These are phyloP conservation scores for Ceratocystis colombiana DNA, from an alignment of 2,329 filamentous ascomycete species.

Conservation along the genomic window DNA sequence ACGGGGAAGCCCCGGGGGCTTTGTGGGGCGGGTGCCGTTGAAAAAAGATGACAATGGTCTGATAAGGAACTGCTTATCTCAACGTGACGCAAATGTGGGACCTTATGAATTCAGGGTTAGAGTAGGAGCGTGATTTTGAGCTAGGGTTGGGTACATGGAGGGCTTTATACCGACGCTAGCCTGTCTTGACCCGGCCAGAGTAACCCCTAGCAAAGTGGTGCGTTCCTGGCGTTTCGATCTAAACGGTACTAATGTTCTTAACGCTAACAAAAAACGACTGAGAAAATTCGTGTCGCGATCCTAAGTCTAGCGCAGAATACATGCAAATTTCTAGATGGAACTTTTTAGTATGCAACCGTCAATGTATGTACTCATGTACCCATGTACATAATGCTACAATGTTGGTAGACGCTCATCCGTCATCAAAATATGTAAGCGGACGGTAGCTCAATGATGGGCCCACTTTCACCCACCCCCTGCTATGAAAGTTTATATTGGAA, in stretches of 20 bases:
- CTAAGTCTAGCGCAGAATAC: too few species aligned
- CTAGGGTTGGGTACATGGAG: neutral
- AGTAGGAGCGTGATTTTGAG: neutral
- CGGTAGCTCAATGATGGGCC: neutral
- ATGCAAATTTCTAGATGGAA: too few species aligned
- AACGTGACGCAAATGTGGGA: neutral
- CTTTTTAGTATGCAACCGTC: too few species aligned
- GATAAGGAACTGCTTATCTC: neutral
- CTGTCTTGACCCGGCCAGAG: neutral
- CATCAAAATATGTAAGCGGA: neutral
- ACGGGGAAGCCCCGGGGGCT: slow-evolving; percentile 2
- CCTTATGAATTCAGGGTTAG: neutral
- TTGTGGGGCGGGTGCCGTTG: slow-evolving; percentile 2
- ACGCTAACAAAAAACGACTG: too few species aligned
- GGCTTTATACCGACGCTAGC: neutral
- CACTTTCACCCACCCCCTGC: neutral
- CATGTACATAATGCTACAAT: neutral
- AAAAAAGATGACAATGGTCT: neutral
- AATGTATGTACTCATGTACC: too few species aligned
- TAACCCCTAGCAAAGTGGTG: neutral
- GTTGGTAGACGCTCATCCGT: neutral
- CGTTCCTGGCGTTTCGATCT: too few species aligned
- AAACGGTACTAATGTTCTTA: too few species aligned
- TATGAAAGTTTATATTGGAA: neutral
- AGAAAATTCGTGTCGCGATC: too few species aligned